Conservation (phyloP, 768 basidiomycete genomes). For the Gyrodon lividus region DNA sequence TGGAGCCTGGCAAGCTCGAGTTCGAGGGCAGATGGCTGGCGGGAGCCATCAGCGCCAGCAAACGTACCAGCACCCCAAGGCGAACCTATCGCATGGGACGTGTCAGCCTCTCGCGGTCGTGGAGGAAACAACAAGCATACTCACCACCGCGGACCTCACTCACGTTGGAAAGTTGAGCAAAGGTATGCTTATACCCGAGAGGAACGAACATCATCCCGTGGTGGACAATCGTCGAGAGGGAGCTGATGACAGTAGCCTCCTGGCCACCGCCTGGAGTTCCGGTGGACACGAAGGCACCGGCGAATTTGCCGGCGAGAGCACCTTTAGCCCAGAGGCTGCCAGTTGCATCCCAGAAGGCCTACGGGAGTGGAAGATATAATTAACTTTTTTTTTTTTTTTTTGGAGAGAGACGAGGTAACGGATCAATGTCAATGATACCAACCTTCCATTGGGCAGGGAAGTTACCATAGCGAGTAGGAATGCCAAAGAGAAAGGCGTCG, state of each 20-base stretch:
- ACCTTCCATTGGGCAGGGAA: slow-evolving; percentile 83
- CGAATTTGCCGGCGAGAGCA: slow-evolving; percentile 71
- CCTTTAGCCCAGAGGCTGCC: slow-evolving; percentile 64
- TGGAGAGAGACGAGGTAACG: neutral
- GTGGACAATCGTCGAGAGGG: slow-evolving; percentile 62
- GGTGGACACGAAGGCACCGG: slow-evolving; percentile 70
- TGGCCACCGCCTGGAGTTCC: slow-evolving; percentile 82
- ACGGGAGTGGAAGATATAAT: neutral
- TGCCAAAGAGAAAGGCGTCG: slow-evolving; percentile 68
- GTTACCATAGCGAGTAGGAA: slow-evolving; percentile 80
- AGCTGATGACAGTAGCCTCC: slow-evolving; percentile 52
- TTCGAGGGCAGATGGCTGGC: slow-evolving; percentile 51
- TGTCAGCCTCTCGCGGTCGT: neutral
- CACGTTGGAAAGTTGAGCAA: slow-evolving; percentile 41
- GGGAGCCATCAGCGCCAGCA: slow-evolving; percentile 44
- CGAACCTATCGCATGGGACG: slow-evolving; percentile 44
- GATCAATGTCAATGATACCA: slow-evolving; percentile 16
- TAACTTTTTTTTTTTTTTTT: slow-evolving; percentile 7
- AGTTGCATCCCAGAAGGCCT: slow-evolving; percentile 78
- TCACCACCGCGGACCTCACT: slow-evolving; percentile 57
- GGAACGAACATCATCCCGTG: slow-evolving; percentile 76
- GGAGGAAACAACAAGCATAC: slow-evolving; percentile 18
- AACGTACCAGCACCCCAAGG: slow-evolving; percentile 78
- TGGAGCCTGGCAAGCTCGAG: slow-evolving; percentile 50
- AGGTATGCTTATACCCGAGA: slow-evolving; percentile 59